These are phyloP conservation scores for Beta lomatogona DNA, from an alignment of 179 eudicot genomes.

Conservation along the genomic window DNA sequence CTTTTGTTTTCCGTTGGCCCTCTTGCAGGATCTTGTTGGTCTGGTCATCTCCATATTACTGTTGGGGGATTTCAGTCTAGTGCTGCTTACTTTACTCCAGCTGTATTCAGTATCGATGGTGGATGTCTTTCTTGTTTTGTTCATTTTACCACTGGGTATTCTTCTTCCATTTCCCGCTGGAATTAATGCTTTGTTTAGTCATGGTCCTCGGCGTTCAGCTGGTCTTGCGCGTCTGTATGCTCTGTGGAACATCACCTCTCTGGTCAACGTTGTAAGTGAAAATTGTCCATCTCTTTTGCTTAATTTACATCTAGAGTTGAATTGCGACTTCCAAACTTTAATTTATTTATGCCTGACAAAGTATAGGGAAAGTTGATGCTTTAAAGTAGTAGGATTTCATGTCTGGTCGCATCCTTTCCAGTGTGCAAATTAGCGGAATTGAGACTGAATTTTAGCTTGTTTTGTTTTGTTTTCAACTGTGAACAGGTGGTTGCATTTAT, in stretches of 20 bases:
- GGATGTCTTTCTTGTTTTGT: constrained; percentile 67
- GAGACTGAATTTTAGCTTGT: not conserved
- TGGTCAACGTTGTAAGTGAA: constrained; percentile 92
- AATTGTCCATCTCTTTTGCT: constrained; percentile 4
- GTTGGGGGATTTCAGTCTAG: constrained; percentile 93
- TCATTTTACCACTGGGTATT: constrained; percentile 85
- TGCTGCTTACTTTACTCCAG: constrained; percentile 89
- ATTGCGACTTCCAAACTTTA: not conserved
- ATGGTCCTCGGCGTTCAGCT: constrained; percentile 91
- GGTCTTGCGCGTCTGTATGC: constrained; percentile 94
- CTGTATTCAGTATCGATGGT: constrained; percentile 82
- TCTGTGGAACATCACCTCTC: constrained; percentile 83
- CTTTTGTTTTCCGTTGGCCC: constrained; percentile 1
- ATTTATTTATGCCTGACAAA: not conserved
- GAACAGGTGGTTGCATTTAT: constrained; percentile 81
- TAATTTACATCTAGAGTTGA: not conserved
- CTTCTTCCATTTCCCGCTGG: constrained; percentile 97
- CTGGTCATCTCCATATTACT: constrained; percentile 83
- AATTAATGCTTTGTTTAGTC: constrained; percentile 92
- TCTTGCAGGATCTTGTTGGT: constrained; percentile 96
- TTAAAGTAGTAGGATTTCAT: not conserved
- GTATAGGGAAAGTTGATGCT: not conserved
- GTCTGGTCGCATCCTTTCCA: not conserved
- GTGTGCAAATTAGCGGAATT: not conserved
- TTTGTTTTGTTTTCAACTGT: constrained; percentile 10